Base-by-base conservation (phyloP, 768 basidiomycete species). In the Trametes cubensis region DNA sequence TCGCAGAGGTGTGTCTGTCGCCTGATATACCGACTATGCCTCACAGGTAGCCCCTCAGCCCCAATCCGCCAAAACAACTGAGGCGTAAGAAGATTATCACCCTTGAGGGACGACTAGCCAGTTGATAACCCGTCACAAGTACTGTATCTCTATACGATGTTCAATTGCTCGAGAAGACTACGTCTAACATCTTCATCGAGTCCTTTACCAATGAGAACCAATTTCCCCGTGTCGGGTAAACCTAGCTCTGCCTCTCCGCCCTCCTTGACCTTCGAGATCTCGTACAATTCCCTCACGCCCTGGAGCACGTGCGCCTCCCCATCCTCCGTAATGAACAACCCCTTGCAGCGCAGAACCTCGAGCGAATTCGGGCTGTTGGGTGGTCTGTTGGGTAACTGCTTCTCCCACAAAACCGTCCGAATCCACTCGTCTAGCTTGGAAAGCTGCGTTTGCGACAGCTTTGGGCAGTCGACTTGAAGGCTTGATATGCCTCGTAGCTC, bases 251-350 rank as follows among this genome's bases (percentile, higher is more conserved):
- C 34, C n/a, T 68, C 69, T 55, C 64, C 60, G 0, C 60, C 68
- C 40, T 61, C 67, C 38, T 77, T 78, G 42, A 86, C 76, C 52
- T 79, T 74, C 0, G 73, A 70, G 15, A 95, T 82, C 67, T 99
- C 96, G 71, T 95, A 99, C 73, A 98, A 81, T 66, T 79, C 92
- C 66, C 92, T 80, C 14, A 99, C 97, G 2, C 95, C 97, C 71
- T 99, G 97, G 47, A 99, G 75, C 55, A 98, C 84, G 67, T 87
- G 83, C 58, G 83, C 79, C 55, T 82, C 78, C 2, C 89, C 89
- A 0, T 76, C 73, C 2, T 79, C 73, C 11, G 79, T 76, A 18
- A 73, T 73, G 65, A 96, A 86, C 20, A 94, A 79, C 8, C 95
- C 96, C 72, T 99, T 98, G 69, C 93, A 92, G 17, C 97, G 85